Percentiles rank a stretch among this genome's conserved stretches.
These are phyloP conservation scores for Suillus ampliporus DNA, from an alignment of 768 basidiomycete species.

Conservation along the genomic window DNA sequence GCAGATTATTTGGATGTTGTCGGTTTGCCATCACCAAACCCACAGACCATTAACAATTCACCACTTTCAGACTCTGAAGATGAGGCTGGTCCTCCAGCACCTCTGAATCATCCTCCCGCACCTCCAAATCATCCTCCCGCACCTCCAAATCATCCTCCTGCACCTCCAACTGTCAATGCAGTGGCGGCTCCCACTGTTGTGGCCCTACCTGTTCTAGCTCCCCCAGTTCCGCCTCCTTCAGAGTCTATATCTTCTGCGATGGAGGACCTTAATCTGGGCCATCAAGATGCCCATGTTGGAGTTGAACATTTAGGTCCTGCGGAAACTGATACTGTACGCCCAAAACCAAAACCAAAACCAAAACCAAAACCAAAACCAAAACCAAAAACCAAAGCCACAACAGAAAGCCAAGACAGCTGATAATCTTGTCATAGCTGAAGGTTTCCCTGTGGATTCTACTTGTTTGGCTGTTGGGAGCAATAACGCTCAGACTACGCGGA, in stretches of 20 bases:
- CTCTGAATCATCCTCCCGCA: neutral
- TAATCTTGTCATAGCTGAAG: neutral
- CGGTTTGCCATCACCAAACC: neutral
- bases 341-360: neutral
- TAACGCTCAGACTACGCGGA: neutral
- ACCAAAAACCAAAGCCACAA: neutral
- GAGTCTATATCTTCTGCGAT: neutral
- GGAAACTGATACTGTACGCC: neutral
- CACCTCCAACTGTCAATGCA: neutral
- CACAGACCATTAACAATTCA: neutral
- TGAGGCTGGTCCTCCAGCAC: neutral
- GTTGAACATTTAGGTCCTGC: neutral
- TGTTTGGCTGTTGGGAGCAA: neutral
- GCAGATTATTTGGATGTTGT: neutral
- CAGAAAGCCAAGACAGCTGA: neutral
- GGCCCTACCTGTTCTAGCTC: neutral
- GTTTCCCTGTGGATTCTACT: neutral
- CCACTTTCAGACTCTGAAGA: neutral
- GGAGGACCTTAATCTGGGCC: neutral
- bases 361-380: neutral
- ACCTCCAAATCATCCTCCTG: neutral
- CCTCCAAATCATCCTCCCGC: neutral
- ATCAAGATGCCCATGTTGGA: neutral
- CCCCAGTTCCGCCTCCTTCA: neutral
- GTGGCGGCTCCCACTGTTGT: neutral